Conservation (phyloP, 116 monocot species). For the Zostera marina region DNA sequence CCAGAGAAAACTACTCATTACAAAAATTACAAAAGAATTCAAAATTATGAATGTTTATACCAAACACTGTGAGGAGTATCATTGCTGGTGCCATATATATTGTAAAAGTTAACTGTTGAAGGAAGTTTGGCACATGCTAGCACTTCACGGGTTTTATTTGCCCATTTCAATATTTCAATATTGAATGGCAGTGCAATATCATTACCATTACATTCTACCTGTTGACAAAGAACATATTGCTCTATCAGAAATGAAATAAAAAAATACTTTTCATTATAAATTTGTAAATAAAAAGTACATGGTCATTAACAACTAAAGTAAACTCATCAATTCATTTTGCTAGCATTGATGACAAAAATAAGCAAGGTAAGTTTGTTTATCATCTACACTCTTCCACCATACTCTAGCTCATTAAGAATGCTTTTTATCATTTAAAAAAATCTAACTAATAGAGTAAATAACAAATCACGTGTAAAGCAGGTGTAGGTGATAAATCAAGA, state of each 20-base stretch:
- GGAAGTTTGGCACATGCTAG: slow-evolving; percentile 73
- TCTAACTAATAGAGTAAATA: too few species aligned
- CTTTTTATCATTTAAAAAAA: too few species aligned
- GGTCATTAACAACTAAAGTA: too few species aligned
- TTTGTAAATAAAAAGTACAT: not conserved
- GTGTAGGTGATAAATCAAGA: slow-evolving; percentile 5
- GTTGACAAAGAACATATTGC: not conserved
- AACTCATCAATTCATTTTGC: too few species aligned
- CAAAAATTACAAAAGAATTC: slow-evolving; percentile 1
- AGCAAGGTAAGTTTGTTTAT: too few species aligned
- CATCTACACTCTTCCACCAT: too few species aligned
- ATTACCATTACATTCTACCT: slow-evolving; percentile 54
- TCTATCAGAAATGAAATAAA: not conserved
- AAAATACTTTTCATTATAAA: not conserved
- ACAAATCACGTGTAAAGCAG: not conserved
- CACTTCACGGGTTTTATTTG: slow-evolving; percentile 68
- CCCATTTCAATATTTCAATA: slow-evolving; percentile 74
- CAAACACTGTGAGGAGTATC: slow-evolving; percentile 74
- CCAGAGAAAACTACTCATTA: not conserved
- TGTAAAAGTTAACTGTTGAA: slow-evolving; percentile 66
- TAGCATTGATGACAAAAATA: too few species aligned
- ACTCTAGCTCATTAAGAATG: too few species aligned
- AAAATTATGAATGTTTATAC: slow-evolving; percentile 25
- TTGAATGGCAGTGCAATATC: slow-evolving; percentile 78
- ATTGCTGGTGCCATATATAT: slow-evolving; percentile 60